These are phyloP conservation scores for Nakazawaea molendinolei DNA, from an alignment of 805 yeast species.

Conservation along the genomic window DNA sequence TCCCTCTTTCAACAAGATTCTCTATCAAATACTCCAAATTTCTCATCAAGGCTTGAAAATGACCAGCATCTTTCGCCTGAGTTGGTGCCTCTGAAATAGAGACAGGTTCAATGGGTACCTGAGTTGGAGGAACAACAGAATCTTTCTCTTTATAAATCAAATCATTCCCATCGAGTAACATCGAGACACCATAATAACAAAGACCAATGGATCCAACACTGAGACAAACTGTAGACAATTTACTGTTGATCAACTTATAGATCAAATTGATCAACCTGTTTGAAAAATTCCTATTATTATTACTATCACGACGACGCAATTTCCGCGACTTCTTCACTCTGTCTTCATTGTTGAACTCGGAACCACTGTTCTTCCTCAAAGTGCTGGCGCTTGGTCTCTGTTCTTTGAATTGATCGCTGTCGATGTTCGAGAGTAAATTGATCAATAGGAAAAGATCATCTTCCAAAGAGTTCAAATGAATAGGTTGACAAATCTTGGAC, in stretches of 20 bases:
- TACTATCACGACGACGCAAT: background rate
- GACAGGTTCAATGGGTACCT: too few species aligned
- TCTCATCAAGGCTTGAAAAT: background rate
- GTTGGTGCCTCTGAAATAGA: too few species aligned
- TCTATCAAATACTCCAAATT: constrained; percentile 2
- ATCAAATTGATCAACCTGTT: background rate
- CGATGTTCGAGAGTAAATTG: constrained; percentile 23
- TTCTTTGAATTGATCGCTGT: constrained; percentile 9
- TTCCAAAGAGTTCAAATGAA: constrained; percentile 19
- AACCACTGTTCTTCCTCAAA: background rate
- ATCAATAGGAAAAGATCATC: constrained; percentile 26
- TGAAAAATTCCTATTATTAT: background rate
- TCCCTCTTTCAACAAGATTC: constrained; percentile 7
- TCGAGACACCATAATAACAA: constrained; percentile 6
- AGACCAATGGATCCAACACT: constrained; percentile 11
- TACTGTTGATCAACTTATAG: background rate
- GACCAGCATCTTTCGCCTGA: background rate
- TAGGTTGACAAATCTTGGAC: constrained; percentile 27
- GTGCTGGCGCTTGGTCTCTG: background rate
- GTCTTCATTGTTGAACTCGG: background rate
- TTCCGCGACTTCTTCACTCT: background rate
- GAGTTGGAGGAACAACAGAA: too few species aligned
- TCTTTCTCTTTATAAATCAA: too few species aligned
- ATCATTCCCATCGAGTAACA: too few species aligned
- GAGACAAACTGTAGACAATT: constrained; percentile 1